A percentile compares a stretch with the other conserved stretches of the same genome.
These are phyloP conservation scores for Porosira glacialis DNA, from an alignment of 352 stramenopile species.

Conservation along the genomic window DNA sequence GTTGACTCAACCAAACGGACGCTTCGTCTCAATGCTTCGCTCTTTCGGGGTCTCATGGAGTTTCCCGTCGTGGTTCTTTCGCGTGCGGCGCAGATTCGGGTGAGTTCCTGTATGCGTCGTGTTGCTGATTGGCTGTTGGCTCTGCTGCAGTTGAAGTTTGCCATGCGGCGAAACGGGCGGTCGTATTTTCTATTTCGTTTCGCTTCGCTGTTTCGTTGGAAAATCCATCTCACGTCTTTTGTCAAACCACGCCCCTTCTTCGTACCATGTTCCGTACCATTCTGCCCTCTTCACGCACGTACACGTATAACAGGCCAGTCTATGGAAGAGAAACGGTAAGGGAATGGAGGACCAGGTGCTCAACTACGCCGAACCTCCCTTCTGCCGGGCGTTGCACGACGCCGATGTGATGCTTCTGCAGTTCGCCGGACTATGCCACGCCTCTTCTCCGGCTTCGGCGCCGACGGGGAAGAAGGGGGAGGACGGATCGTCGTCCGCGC, in stretches of 20 bases:
- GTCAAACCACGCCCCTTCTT: too few relatives aligned
- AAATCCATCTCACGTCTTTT: too few relatives aligned
- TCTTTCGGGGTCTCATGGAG: conserved; percentile 77
- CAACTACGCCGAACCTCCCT: conserved; percentile 79
- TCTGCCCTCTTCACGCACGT: conserved; percentile 8
- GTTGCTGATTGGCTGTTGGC: not conserved
- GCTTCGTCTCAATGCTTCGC: conserved; percentile 27
- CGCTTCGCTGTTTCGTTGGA: too few relatives aligned
- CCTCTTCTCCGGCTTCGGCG: not conserved
- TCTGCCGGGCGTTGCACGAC: conserved; percentile 76
- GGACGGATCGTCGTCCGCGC: conserved; percentile 12
- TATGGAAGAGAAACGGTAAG: conserved; percentile 83
- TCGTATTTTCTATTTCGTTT: too few relatives aligned
- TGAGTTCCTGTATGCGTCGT: conserved; percentile 1
- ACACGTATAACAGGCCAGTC: conserved; percentile 77
- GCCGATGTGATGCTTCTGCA: conserved; percentile 75
- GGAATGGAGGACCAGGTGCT: conserved; percentile 81
- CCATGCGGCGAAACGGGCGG: not conserved
- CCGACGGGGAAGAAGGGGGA: not conserved
- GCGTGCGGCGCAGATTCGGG: conserved; percentile 48
- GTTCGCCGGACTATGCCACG: conserved; percentile 67
- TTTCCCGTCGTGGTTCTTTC: conserved; percentile 76
- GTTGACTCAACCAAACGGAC: conserved; percentile 21
- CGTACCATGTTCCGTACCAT: too few relatives aligned
- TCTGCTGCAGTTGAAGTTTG: not conserved